Evolutionary conservation across 805 yeast species (phyloP).

Genomic region (Starmerella powellii): DNA sequence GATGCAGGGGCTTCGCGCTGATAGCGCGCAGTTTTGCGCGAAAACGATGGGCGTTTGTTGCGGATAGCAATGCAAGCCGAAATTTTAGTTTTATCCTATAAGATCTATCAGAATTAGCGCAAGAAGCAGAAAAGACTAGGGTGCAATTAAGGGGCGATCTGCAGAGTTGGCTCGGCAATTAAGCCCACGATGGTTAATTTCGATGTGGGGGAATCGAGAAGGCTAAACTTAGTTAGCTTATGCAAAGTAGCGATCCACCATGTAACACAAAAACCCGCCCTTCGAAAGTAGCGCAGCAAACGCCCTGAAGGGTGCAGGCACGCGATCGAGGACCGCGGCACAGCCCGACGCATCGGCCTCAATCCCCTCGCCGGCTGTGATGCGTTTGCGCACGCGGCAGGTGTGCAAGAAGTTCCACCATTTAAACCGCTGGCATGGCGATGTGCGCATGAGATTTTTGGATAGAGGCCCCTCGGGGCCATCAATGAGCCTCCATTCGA

Average conservation of each 20-base stretch:
- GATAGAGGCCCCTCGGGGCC: constrained; percentile 87
- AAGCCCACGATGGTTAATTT: no score
- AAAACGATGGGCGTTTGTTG: no score
- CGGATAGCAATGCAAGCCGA: no score
- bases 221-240: background rate
- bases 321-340: constrained; percentile 10
- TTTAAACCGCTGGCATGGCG: constrained; percentile 71
- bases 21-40: no score
- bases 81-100: no score
- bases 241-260: constrained; percentile 45
- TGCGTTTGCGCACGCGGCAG: constrained; percentile 63
- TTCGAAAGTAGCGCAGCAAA: constrained; percentile 1
- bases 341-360: constrained; percentile 33
- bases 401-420: constrained; percentile 89
- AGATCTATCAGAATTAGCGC: no score
- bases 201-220: no score
- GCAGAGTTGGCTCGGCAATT: no score
- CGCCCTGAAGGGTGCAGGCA: constrained; percentile 16
- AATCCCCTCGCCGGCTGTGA: constrained; percentile 75
- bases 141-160: no score
- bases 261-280: constrained; percentile 41
- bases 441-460: constrained; percentile 56
- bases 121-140: no score
- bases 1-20: no score
- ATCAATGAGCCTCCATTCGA: constrained; percentile 80